Evolutionary conservation across 371 early-diverging fungal species (phyloP).

Genomic region (Rhizomucor pusillus): DNA sequence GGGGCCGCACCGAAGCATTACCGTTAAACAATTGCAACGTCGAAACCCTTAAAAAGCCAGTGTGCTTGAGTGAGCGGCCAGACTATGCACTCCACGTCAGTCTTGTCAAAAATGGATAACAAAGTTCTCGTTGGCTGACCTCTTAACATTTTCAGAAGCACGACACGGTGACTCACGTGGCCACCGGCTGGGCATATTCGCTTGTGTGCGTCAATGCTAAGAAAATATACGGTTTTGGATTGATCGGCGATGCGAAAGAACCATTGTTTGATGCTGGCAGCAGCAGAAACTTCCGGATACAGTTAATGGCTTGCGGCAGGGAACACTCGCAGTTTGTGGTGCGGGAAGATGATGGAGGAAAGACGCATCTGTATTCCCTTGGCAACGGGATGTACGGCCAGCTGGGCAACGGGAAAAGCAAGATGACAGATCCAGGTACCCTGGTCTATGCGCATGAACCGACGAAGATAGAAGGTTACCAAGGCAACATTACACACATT

Average conservation of each 20-base stretch:
- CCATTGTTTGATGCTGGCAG: conserved; percentile 7
- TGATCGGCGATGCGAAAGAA: conserved; percentile 26
- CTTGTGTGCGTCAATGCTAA: conserved; percentile 20
- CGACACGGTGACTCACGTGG: conserved; percentile 25
- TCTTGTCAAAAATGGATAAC: background rate
- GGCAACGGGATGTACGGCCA: conserved; percentile 76
- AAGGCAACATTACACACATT: conserved; percentile 44
- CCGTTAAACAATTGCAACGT: conserved; percentile 21
- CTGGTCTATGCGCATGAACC: conserved; percentile 22
- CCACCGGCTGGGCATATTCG: conserved; percentile 49
- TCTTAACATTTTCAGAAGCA: conserved; percentile 6
- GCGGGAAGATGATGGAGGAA: conserved; percentile 7
- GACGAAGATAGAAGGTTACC: conserved; percentile 12
- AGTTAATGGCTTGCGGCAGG: conserved; percentile 49
- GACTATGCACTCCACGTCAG: conserved; percentile 41
- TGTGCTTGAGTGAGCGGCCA: conserved; percentile 17
- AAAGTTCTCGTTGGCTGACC: no score
- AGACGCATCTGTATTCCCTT: conserved; percentile 48
- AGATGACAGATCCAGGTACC: conserved; percentile 28
- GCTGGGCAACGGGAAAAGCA: conserved; percentile 51
- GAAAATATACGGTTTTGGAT: conserved; percentile 35
- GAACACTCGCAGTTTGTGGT: conserved; percentile 58
- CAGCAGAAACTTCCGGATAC: background rate
- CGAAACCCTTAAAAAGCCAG: conserved; percentile 20
- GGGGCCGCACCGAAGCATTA: conserved; percentile 39